Percentiles rank a stretch among this genome's conserved stretches.
Evolutionary conservation across 306 rosid species (phyloP).

Genomic region (Medicago ruthenica): DNA sequence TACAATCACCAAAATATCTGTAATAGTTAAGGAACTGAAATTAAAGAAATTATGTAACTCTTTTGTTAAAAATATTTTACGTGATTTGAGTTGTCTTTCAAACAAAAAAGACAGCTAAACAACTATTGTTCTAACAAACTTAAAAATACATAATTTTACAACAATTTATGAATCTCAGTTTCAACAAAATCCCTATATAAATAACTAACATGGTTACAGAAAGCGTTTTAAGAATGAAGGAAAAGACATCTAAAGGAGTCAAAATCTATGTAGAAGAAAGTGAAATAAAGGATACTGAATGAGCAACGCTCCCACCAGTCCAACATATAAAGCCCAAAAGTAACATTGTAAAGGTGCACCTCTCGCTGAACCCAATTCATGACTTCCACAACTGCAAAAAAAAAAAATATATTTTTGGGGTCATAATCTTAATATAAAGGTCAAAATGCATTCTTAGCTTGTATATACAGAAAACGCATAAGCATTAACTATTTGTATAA

Average conservation of each 20-base stretch:
- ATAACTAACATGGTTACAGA: background rate
- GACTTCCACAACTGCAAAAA: constrained; percentile 45
- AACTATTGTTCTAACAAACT: background rate
- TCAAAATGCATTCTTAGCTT: constrained; percentile 3
- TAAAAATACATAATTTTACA: constrained; percentile 18
- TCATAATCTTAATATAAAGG: constrained; percentile 17
- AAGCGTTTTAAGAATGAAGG: constrained; percentile 18
- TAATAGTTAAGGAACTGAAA: constrained; percentile 49
- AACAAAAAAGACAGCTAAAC: constrained; percentile 7
- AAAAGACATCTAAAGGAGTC: constrained; percentile 11
- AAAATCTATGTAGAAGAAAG: constrained; percentile 3
- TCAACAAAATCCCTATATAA: background rate
- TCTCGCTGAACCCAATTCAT: constrained; percentile 95
- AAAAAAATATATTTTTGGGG: background rate
- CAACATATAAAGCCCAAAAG: constrained; percentile 94
- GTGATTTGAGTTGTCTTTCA: constrained; percentile 24
- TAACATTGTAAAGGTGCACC: constrained; percentile 88
- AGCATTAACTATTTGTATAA: background rate
- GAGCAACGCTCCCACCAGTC: constrained; percentile 97
- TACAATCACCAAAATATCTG: constrained; percentile 74
- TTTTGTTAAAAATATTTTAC: constrained; percentile 2
- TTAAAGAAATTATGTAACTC: constrained; percentile 17
- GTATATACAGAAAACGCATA: background rate
- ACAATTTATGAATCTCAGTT: background rate
- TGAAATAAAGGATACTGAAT: constrained; percentile 75